phyloP scores from a whole-genome alignment of 1,284 basidiomycete species.

The Mycosarcoma maydis region DNA sequence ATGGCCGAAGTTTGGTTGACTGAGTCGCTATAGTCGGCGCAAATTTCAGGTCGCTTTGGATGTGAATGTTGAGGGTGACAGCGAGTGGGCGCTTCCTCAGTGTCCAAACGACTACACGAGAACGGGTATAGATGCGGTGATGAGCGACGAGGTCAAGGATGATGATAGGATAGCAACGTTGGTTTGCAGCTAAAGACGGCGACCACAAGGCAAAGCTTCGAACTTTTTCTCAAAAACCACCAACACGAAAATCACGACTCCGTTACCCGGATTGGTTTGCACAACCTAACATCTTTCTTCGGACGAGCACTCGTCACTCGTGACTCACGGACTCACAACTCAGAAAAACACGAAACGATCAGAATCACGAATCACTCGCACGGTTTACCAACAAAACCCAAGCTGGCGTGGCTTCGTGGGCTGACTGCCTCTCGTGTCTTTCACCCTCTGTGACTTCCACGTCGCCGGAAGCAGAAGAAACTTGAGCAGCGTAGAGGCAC shows the following conservation, averaged over 20 bases:
- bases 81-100: no score
- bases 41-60: no score
- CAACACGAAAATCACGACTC: slow-evolving; percentile 36
- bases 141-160: background rate
- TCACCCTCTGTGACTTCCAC: no score
- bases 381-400: no score
- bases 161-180: background rate
- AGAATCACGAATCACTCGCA: slow-evolving; percentile 25
- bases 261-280: slow-evolving; percentile 4
- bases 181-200: background rate
- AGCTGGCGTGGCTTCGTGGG: no score
- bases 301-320: background rate
- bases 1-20: background rate
- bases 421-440: no score
- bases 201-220: slow-evolving; percentile 8
- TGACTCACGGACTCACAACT: no score
- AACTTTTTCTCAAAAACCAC: slow-evolving; percentile 29
- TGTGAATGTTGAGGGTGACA: no score
- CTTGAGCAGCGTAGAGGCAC: background rate
- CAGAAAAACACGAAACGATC: no score
- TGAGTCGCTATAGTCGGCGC: no score
- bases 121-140: slow-evolving; percentile 7
- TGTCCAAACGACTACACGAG: background rate
- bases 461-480: slow-evolving; percentile 40
- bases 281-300: slow-evolving; percentile 26